Percentiles rank a stretch among this genome's conserved stretches.
These are phyloP conservation scores for Hyaloscypha hepaticicola DNA, from an alignment of 495 filamentous ascomycete species.

Conservation along the genomic window DNA sequence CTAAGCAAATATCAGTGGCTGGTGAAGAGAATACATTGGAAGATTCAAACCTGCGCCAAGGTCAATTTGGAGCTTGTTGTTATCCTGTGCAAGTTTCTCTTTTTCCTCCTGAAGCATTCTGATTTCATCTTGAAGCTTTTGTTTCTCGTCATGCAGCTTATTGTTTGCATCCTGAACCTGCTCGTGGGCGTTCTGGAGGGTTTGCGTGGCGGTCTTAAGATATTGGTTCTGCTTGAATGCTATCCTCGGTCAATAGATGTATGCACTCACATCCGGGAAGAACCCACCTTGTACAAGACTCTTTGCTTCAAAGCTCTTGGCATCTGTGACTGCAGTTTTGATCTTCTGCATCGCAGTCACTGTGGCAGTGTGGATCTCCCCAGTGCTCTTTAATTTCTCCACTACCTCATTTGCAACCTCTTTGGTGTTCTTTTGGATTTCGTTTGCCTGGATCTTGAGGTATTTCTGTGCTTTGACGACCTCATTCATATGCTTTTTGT, in stretches of 20 bases:
- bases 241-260: background rate
- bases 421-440: slow-evolving; percentile 10
- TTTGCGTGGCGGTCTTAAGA: background rate
- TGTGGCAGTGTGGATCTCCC: background rate
- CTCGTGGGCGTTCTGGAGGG: background rate
- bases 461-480: slow-evolving; percentile 25
- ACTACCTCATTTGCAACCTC: slow-evolving; percentile 1
- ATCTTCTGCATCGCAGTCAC: background rate
- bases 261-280: background rate
- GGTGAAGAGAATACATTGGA: background rate
- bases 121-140: slow-evolving; percentile 1
- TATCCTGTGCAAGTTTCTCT: background rate
- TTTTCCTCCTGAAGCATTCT: background rate
- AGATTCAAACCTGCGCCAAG: background rate
- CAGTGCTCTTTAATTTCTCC: background rate
- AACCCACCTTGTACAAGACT: background rate
- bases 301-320: background rate
- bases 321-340: background rate
- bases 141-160: background rate
- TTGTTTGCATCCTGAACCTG: background rate
- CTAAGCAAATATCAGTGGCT: background rate
- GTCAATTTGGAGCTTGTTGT: background rate
- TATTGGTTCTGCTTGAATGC: slow-evolving; percentile 4
- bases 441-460: slow-evolving; percentile 10
- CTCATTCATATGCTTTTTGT: slow-evolving; percentile 30